phyloP scores from a whole-genome alignment of 164 flowering plant species.

The Euptelea pleiosperma region DNA sequence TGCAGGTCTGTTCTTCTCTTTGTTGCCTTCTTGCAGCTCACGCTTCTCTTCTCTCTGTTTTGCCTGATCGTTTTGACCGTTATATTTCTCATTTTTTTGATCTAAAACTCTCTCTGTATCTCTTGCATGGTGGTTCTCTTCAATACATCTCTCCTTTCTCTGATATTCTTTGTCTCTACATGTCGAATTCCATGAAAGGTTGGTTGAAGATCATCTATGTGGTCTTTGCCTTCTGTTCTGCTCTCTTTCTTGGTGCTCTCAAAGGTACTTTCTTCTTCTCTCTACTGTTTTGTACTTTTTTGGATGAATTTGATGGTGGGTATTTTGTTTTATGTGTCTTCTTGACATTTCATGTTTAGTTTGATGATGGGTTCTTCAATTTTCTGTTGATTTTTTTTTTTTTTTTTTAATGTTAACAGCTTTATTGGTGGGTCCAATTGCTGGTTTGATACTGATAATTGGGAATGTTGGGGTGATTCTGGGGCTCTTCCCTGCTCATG shows the following conservation, averaged over 20 bases:
- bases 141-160: neutral
- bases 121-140: neutral
- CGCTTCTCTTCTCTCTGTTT: conserved; percentile 11
- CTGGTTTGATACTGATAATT: conserved; percentile 52
- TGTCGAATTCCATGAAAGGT: conserved; percentile 16
- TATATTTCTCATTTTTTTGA: neutral
- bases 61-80: conserved; percentile 1
- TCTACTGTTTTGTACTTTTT: neutral
- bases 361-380: neutral
- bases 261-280: conserved; percentile 45
- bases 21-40: conserved; percentile 27
- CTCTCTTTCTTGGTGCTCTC: conserved; percentile 67
- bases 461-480: conserved; percentile 75
- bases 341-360: neutral
- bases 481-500: conserved; percentile 78
- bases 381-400: conserved; percentile 1
- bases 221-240: conserved; percentile 63
- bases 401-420: no score
- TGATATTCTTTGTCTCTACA: conserved; percentile 1
- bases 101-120: neutral
- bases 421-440: conserved; percentile 77
- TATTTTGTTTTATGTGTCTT: neutral
- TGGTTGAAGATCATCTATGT: conserved; percentile 54
- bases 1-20: no score
- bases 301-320: conserved; percentile 8